A percentile compares a stretch with the other conserved stretches of the same genome.
Conservation (phyloP, 2,329 filamentous ascomycete species). For the Diplodia intermedia region DNA sequence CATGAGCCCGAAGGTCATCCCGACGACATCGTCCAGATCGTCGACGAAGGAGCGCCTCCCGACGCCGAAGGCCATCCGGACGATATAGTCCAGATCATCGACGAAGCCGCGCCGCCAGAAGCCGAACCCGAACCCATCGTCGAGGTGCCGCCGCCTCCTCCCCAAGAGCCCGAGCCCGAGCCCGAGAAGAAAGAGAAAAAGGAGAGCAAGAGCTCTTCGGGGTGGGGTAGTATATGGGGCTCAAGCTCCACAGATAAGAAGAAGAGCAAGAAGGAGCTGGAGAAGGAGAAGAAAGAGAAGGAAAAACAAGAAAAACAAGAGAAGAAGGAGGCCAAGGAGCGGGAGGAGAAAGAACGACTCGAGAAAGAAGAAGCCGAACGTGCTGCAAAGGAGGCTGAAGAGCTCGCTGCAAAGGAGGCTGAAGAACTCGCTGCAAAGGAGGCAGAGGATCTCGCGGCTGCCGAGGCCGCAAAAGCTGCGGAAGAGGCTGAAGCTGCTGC, state of each 20-base stretch:
- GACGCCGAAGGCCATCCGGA: constrained; percentile 17
- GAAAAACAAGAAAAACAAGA: constrained; percentile 39
- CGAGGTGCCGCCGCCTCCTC: constrained; percentile 7
- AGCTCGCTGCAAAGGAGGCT: constrained; percentile 11
- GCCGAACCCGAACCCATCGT: constrained; percentile 47
- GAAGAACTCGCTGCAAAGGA: neutral
- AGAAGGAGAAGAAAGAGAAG: constrained; percentile 37
- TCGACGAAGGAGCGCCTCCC: constrained; percentile 28
- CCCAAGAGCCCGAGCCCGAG: neutral
- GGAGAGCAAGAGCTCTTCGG: constrained; percentile 18
- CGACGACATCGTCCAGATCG: constrained; percentile 30
- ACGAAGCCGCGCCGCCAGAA: constrained; percentile 26
- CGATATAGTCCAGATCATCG: constrained; percentile 30
- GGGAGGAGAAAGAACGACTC: constrained; percentile 38
- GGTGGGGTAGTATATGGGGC: constrained; percentile 37
- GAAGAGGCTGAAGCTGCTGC: constrained; percentile 34
- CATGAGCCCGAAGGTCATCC: constrained; percentile 28
- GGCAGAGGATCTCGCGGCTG: constrained; percentile 35
- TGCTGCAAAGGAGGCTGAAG: constrained; percentile 20
- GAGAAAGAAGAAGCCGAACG: constrained; percentile 36
- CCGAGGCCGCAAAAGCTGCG: constrained; percentile 34
- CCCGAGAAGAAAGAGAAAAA: constrained; percentile 26
- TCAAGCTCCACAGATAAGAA: constrained; percentile 32
- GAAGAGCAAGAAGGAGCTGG: constrained; percentile 38
- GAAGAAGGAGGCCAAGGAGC: constrained; percentile 40